Evolutionary conservation across 352 stramenopile species (phyloP), one percentile per base, ranked within the genome.

Genomic region (Phytopythium ostracodes): DNA sequence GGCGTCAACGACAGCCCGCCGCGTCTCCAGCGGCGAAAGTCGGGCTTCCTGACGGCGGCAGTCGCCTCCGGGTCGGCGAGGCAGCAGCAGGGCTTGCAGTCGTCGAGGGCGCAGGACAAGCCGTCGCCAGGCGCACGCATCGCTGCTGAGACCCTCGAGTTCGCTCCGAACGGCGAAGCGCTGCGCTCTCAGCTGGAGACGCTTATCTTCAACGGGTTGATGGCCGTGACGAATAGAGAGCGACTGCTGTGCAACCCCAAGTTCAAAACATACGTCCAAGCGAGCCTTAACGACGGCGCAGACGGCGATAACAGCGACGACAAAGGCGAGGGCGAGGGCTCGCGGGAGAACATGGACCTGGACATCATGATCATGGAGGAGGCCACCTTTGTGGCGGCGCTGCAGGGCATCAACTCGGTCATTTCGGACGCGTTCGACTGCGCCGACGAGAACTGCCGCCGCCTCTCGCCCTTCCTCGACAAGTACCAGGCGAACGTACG

Each of bases 321-420:
- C 27, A 77, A 83, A 42, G 63, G 44, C 4, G 56, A 64, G 11
- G 62, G 69, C 6, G 72, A 88, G 51, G 10, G 84, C 8, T 71
- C 61, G 11, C 77, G 71, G 10, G 77, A 82, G 42, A 68, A 59
- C 5, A 83, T 93, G 64, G 80, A 93, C 36, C 60, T 93, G 17
- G 81, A 93, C 31, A 91, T 93, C 20, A 59, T 93, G 44, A 89
- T 93, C 38, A 88, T 91, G 77, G 84, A 93, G 49, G 80, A 91
- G 47, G 49, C 43, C 8, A 60, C 62, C 12, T 91, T 93, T 36
- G 71, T 86, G 22, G 73, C 85, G 60, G 82, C 77, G 2, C 65
- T 89, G 5, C 74, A 84, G 40, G 72, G 63, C 14, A 70, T 93
- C 31, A 79, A 81, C 57, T 59, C 65, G 24, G 73, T 87, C 9